A percentile compares a stretch with the other conserved stretches of the same genome.
These are phyloP conservation scores for Macrocybe gigantea DNA, from an alignment of 768 basidiomycete genomes.

Conservation along the genomic window DNA sequence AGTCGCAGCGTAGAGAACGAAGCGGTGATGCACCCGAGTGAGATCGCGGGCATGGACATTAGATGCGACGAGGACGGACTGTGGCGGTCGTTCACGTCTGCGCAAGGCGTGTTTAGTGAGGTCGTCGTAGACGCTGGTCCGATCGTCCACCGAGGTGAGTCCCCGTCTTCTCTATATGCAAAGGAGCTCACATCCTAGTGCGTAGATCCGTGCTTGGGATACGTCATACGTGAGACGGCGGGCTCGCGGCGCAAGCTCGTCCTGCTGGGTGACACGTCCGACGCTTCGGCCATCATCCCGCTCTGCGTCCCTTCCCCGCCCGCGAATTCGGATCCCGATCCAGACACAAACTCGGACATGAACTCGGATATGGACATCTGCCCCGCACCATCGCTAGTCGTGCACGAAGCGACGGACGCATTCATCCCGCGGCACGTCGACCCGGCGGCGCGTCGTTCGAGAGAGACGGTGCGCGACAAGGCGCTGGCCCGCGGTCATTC, in stretches of 20 bases:
- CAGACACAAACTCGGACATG: too few relatives aligned
- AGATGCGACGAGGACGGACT: constrained; percentile 48
- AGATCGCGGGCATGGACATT: constrained; percentile 59
- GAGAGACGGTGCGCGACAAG: constrained; percentile 37
- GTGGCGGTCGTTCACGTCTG: constrained; percentile 53
- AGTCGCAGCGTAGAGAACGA: too few relatives aligned
- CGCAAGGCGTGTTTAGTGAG: constrained; percentile 30
- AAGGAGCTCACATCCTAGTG: neutral
- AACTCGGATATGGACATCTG: constrained; percentile 7
- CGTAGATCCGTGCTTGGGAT: constrained; percentile 75
- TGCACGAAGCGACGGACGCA: constrained; percentile 86
- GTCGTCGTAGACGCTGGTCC: constrained; percentile 69
- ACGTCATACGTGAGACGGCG: constrained; percentile 58
- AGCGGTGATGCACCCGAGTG: constrained; percentile 53
- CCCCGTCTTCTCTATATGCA: neutral
- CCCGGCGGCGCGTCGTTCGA: constrained; percentile 35
- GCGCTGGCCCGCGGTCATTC: constrained; percentile 72
- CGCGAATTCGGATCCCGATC: too few relatives aligned
- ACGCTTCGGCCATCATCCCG: constrained; percentile 54
- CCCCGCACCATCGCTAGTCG: constrained; percentile 54
- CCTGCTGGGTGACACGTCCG: constrained; percentile 73
- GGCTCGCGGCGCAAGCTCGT: constrained; percentile 55
- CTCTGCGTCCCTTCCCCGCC: constrained; percentile 27
- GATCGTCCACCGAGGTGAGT: constrained; percentile 68
- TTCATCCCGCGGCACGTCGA: constrained; percentile 55